A percentile compares a stretch with the other conserved stretches of the same genome.
These are phyloP conservation scores for Chenopodium album DNA, from an alignment of 148 eudicot genomes.

Conservation along the genomic window DNA sequence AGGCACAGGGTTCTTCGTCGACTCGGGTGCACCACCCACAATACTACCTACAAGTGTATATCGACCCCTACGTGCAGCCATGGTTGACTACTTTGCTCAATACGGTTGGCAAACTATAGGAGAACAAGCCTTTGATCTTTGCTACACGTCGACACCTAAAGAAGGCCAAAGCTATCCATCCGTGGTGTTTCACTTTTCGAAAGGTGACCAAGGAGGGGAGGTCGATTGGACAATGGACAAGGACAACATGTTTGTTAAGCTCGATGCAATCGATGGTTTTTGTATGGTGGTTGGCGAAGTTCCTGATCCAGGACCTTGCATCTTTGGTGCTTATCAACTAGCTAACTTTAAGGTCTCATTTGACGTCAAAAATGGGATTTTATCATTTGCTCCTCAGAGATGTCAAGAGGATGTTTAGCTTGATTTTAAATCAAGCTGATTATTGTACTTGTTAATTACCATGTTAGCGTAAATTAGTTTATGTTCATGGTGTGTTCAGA, in stretches of 20 bases:
- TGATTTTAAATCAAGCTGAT: too few relatives aligned
- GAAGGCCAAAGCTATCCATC: neutral
- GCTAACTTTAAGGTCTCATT: constrained; percentile 16
- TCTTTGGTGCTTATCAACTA: constrained; percentile 28
- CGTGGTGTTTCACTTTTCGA: neutral
- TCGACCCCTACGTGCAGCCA: neutral
- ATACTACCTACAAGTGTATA: neutral
- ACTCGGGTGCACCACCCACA: constrained; percentile 17
- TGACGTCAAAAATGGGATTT: neutral
- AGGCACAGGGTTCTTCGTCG: constrained; percentile 10
- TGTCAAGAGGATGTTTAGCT: neutral
- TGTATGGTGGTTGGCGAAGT: constrained; percentile 6
- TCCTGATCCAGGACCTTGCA: neutral
- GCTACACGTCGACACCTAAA: neutral
- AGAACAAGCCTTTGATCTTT: neutral
- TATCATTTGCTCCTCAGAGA: constrained; percentile 14
- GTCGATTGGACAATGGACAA: constrained; percentile 18
- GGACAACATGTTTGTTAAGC: constrained; percentile 4
- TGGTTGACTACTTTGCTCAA: neutral
- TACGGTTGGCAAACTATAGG: neutral
- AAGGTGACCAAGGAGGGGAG: neutral
- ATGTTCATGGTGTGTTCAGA: too few relatives aligned
- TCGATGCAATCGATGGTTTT: neutral
- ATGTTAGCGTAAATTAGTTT: too few relatives aligned
- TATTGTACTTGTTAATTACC: too few relatives aligned